Base-by-base conservation (phyloP, 768 basidiomycete species). In the Tricholoma flavovirens region DNA sequence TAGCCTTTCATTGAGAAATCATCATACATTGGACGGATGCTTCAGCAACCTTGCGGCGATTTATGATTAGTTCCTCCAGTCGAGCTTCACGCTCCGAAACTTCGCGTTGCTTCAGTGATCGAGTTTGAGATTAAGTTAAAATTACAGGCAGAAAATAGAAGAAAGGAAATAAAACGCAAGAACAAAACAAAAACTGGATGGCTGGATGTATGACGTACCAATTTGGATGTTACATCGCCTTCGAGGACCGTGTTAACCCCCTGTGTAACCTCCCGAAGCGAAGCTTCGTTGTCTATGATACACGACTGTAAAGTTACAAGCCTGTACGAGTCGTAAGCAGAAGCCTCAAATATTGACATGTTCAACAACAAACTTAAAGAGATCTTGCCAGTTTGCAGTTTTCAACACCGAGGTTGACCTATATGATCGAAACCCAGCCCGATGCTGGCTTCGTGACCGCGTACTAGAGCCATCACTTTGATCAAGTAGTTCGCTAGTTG, bases 361-460 rank as follows among this genome's bases (percentile, higher is more conserved):
- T 51, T 32, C 56, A 54, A 53, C 40, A 24, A 69, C 83, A 58
- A 57, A 92, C 90, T 83, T 84, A 63, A 85, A 79, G 19, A 93
- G 73, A 58, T 89, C 87, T 56, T 88, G 84, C 76, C 79, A 85
- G 10, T 69, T 75, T 9, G 84, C 81, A 4, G 83, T 87, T 63
- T 74, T 80, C 8, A 60, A 42, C 10, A 52, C 26, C 35, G 66
- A 62, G 15, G 60, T 52, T 5, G 59, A 55, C 8, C 56, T 52
- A 22, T 61, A 49, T 46, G 51, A 46, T 5, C 60, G 63, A 21
- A 57, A 50, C 40, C 67, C 64, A 56, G 68, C 62, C 12, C 70
- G 69, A 59, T 70, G 68, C 54, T 71, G 72, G 51, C 72, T 66
- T 50, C 72, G 69, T 38, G 70, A 67, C 2, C 63, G 56, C 0